These are phyloP conservation scores for Rhizoctonia solani DNA, from an alignment of 1,284 basidiomycete genomes.

Conservation along the genomic window DNA sequence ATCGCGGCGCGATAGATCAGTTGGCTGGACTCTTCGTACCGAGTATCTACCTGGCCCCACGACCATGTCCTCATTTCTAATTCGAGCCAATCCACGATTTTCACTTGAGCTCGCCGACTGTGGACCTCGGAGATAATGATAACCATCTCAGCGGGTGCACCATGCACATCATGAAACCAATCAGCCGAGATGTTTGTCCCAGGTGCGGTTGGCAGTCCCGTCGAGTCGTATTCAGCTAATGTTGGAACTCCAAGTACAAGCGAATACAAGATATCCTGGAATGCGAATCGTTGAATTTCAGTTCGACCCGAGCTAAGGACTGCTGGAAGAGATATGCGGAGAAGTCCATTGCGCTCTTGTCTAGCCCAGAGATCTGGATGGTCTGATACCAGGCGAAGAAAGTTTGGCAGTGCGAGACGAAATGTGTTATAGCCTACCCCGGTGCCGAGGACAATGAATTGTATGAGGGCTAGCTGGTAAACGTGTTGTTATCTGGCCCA, in stretches of 20 bases:
- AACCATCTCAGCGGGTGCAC: background rate
- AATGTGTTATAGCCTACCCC: background rate
- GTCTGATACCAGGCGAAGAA: constrained; percentile 6
- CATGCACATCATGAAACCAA: constrained; percentile 21
- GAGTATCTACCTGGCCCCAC: background rate
- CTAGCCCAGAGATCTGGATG: constrained; percentile 5
- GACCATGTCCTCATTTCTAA: background rate
- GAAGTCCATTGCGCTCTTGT: background rate
- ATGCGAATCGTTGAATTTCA: constrained; percentile 21
- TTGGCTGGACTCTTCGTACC: background rate
- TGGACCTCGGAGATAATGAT: background rate
- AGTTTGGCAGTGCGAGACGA: background rate
- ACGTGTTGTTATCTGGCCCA: background rate
- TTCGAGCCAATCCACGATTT: background rate
- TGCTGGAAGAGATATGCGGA: background rate
- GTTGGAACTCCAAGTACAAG: background rate
- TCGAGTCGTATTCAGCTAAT: constrained; percentile 4
- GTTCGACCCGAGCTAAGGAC: background rate
- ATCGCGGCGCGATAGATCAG: constrained; percentile 2
- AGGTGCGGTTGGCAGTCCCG: background rate
- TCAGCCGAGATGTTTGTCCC: background rate
- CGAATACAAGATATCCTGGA: constrained; percentile 3
- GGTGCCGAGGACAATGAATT: constrained; percentile 3
- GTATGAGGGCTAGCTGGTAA: constrained; percentile 5
- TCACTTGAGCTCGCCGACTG: background rate